A percentile compares a stretch with the other conserved stretches of the same genome.
Conservation (phyloP, 345 rosid species). For the Camelina hispida region DNA sequence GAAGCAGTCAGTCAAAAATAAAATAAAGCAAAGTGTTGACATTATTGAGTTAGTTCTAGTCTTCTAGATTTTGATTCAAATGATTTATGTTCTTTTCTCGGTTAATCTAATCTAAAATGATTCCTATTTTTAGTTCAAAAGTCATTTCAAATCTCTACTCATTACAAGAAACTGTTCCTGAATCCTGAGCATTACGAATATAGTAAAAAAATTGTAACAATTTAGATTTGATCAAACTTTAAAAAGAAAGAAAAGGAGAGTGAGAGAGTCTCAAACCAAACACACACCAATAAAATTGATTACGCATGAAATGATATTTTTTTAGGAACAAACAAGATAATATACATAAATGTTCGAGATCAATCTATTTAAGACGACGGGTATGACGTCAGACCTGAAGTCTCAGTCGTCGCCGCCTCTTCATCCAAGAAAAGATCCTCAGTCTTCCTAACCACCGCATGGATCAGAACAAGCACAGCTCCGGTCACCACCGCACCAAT, state of each 20-base stretch:
- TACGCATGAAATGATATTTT: not conserved
- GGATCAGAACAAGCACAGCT: slow-evolving; percentile 57
- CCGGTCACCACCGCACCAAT: slow-evolving; percentile 62
- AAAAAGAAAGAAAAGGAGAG: not conserved
- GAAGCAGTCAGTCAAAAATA: not conserved
- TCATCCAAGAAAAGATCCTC: slow-evolving; percentile 70
- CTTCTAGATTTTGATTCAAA: not conserved
- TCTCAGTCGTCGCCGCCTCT: slow-evolving; percentile 49
- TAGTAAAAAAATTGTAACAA: not conserved
- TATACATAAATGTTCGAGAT: slow-evolving; percentile 10
- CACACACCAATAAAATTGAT: slow-evolving; percentile 22
- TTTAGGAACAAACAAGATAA: not conserved
- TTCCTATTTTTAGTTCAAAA: not conserved
- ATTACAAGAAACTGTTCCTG: not conserved
- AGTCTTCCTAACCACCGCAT: slow-evolving; percentile 70
- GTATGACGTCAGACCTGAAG: slow-evolving; percentile 41
- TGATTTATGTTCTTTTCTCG: not conserved
- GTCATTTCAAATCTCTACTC: not conserved
- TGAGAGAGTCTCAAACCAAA: slow-evolving; percentile 10
- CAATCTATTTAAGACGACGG: slow-evolving; percentile 27
- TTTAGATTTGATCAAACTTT: not conserved
- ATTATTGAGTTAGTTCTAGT: not conserved
- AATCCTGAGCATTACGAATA: not conserved
- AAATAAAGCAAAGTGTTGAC: not conserved
- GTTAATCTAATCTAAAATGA: not conserved